phyloP scores from a whole-genome alignment of 306 rosid species.

The Heteromeles arbutifolia region DNA sequence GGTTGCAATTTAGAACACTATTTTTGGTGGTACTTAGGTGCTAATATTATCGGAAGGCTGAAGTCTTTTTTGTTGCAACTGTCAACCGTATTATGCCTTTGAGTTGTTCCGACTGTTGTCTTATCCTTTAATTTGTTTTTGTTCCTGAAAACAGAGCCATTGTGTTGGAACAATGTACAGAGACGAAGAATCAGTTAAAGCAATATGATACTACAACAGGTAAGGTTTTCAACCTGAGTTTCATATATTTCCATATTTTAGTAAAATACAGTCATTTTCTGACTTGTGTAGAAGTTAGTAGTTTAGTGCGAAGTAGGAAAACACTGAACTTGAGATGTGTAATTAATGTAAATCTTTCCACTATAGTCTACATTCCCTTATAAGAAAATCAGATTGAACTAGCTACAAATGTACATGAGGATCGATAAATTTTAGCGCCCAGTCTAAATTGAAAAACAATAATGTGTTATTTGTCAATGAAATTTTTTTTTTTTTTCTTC shows the following conservation, averaged over 20 bases:
- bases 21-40: background rate
- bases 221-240: slow-evolving; percentile 18
- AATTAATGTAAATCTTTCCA: no score
- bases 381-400: background rate
- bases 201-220: slow-evolving; percentile 69
- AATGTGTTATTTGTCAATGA: background rate
- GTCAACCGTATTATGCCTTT: background rate
- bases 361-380: background rate
- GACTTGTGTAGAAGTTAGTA: background rate
- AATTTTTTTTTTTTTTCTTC: background rate
- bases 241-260: background rate
- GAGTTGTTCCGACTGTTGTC: slow-evolving; percentile 13
- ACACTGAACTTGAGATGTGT: background rate
- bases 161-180: slow-evolving; percentile 76
- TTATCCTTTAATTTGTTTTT: slow-evolving; percentile 8
- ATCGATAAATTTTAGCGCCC: background rate
- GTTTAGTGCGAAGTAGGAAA: background rate
- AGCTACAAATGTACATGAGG: background rate
- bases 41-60: background rate
- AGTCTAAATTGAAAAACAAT: background rate
- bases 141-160: slow-evolving; percentile 63
- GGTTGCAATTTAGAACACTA: background rate
- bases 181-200: slow-evolving; percentile 64
- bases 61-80: background rate
- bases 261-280: background rate